phyloP scores from a whole-genome alignment of 805 yeast species.

The Pichia occidentalis region DNA sequence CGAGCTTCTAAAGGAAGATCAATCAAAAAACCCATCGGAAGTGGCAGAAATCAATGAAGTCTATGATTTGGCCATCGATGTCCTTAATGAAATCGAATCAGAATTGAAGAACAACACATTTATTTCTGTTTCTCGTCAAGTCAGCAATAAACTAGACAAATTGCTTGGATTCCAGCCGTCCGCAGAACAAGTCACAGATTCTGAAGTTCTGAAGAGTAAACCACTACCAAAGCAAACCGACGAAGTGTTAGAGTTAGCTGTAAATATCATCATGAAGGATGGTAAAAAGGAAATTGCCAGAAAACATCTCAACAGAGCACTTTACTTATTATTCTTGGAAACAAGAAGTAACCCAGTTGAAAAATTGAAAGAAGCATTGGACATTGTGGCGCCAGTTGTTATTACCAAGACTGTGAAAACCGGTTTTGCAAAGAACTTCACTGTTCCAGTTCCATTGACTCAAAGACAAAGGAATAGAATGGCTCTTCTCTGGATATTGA shows the following conservation, averaged over 20 bases:
- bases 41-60: conserved; percentile 22
- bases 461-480: conserved; percentile 77
- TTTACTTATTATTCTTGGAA: conserved; percentile 70
- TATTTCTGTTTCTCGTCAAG: conserved; percentile 17
- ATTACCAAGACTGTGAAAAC: conserved; percentile 70
- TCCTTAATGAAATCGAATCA: conserved; percentile 24
- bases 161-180: conserved; percentile 48
- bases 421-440: conserved; percentile 76
- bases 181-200: conserved; percentile 55
- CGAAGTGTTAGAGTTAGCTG: conserved; percentile 68
- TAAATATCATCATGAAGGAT: conserved; percentile 85
- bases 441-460: conserved; percentile 77
- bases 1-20: conserved; percentile 20
- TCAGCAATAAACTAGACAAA: conserved; percentile 15
- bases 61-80: conserved; percentile 26
- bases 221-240: conserved; percentile 60
- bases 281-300: conserved; percentile 84
- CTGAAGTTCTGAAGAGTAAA: conserved; percentile 39
- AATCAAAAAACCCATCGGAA: conserved; percentile 18
- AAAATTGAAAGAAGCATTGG: conserved; percentile 66
- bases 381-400: conserved; percentile 79
- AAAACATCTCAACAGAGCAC: conserved; percentile 63
- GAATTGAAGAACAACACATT: conserved; percentile 24
- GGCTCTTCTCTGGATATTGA: conserved; percentile 88
- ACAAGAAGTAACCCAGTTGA: conserved; percentile 75